These are phyloP conservation scores for Magnaporthiopsis incrustans DNA, from an alignment of 2,329 filamentous ascomycete species.

Conservation along the genomic window DNA sequence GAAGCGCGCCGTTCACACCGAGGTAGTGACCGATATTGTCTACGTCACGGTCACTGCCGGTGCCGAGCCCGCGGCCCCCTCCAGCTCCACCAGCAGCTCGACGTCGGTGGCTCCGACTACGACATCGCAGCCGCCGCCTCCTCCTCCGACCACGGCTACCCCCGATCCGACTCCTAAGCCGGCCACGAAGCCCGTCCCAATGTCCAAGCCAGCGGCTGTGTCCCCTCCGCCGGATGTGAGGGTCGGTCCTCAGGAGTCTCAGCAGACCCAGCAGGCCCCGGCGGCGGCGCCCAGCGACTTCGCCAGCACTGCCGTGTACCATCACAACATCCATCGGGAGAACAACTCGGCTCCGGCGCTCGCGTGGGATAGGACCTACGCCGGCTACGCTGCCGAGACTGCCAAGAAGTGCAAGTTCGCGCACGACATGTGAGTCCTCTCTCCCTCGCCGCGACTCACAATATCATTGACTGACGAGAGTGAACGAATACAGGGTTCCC, in stretches of 20 bases:
- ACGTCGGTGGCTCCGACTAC: conserved; percentile 13
- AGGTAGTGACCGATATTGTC: conserved; percentile 32
- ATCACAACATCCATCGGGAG: conserved; percentile 80
- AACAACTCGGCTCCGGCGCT: conserved; percentile 68
- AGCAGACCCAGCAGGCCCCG: conserved; percentile 9
- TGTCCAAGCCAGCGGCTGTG: not conserved
- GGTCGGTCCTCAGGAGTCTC: conserved; percentile 9
- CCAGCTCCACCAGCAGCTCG: conserved; percentile 10
- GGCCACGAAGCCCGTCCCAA: not conserved
- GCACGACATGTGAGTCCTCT: conserved; percentile 65
- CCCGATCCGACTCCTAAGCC: conserved; percentile 1
- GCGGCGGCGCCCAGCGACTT: conserved; percentile 17
- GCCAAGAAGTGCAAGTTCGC: conserved; percentile 62
- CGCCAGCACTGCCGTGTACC: conserved; percentile 42
- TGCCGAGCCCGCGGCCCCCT: conserved; percentile 3
- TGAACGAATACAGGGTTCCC: conserved; percentile 31
- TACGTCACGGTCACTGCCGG: conserved; percentile 37
- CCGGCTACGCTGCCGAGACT: conserved; percentile 52
- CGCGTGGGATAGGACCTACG: conserved; percentile 57
- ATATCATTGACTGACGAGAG: not conserved
- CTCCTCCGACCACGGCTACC: conserved; percentile 10
- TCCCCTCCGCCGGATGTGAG: conserved; percentile 1
- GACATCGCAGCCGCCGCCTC: conserved; percentile 16
- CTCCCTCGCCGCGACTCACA: not conserved
- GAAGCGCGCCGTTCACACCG: conserved; percentile 31